Evolutionary conservation across 2,329 filamentous ascomycete species (phyloP), one percentile per base, ranked within the genome.

Genomic region (Penicillium hesseltinei): DNA sequence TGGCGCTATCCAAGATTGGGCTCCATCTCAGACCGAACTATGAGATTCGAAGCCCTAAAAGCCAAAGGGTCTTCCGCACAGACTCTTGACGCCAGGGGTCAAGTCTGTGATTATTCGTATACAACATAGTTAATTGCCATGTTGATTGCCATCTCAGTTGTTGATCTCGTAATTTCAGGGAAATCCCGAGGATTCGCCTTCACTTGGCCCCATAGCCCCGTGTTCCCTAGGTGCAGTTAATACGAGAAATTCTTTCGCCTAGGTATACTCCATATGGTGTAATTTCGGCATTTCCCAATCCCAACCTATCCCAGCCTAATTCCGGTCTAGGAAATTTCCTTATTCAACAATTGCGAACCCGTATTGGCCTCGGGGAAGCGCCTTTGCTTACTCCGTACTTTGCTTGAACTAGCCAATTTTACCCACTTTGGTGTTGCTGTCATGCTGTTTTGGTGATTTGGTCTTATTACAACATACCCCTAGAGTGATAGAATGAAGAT

Each of bases 1-100:
- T 65, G 54, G 60, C 21, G 59, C 61, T 63, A 63, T 61, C 47
- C 57, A 57, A 57, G 60, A 59, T 61, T 57, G 58, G 62, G 58
- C 53, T 54, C 55, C 61, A 43, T 57, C 58, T 56, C 50, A 54
- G 51, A 39, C 59, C 59, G 54, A 62, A 64, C 62, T 60, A 63
- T 63, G 60, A 33, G 2, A 31, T 35, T 23, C 17, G 13, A 52
- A 62, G 59, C 57, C 54, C 49, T 57, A 54, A 58, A 58, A 46
- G 15, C 35, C 43, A 52, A 44, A 57, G 49, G 50, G 50, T 54
- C 43, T 57, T 29, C 54, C 46, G 50, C 54, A 57, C 54, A 54
- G 50, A 47, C 46, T 31, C 25, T 29, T 17, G 40, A 56, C 31
- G 51, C 50, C 39, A 54, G 50, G 50, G 55, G 49, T 31, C 3